Base-by-base conservation (phyloP, 2,329 filamentous ascomycete genomes). In the Penicillium hesseltinei region DNA sequence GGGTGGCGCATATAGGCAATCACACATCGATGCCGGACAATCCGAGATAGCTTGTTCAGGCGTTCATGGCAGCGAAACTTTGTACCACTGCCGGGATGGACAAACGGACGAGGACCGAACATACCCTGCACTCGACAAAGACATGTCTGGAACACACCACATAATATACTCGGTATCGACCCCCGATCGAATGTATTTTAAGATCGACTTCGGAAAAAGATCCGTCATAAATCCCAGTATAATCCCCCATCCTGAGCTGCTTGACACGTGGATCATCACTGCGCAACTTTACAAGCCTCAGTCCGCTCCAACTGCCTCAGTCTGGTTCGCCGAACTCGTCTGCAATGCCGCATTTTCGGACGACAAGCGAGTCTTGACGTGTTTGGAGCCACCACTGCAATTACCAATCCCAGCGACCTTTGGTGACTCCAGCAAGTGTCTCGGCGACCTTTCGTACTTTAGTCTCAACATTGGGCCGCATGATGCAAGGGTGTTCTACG, bases 401-500 rank as follows among this genome's bases (percentile, higher is more conserved):
- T 70, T 85, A 0, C 79, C 80, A 9, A 78, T 85, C 48, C 70
- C 75, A 2, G 71, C 79, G 0, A 84, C 82, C 0, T 60, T 68
- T 0, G 74, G 73, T 9, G 72, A 73, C 9, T 72, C 71, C 10
- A 72, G 70, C 13, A 75, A 78, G 8, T 85, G 83, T 63, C 62
- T 72, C 5, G 79, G 75, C 2, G 73, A 81, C 2, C 58, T 82
- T 6, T 69, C 66, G 1, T 75, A 73, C 55, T 73, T 82, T 45
- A 70, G 65, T 33, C 62, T 79, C 54, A 81, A 77, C 58, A 66
- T 78, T 19, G 84, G 84, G 0, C 83, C 84, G 0, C 83, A 84
- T 61, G 84, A 87, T 63, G 83, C 82, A 1, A 77, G 84, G 5
- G 79, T 84, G 10, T 84, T 86, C 62, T 81, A 80, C 56, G 83